Evolutionary conservation across 2,329 filamentous ascomycete genomes (phyloP).

Genomic region (Fusarium clavum): DNA sequence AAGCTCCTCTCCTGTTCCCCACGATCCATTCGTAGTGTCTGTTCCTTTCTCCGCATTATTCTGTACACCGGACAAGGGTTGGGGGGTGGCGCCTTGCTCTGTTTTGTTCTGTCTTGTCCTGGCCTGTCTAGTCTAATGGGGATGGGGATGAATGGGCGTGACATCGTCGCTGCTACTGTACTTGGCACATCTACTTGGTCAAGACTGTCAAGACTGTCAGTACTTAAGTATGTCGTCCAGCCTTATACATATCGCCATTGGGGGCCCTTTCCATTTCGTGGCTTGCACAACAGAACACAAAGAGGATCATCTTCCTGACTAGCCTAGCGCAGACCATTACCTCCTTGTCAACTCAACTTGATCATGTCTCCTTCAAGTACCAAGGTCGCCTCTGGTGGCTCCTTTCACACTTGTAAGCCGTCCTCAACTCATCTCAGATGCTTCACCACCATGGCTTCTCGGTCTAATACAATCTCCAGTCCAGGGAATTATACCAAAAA

Average conservation of each 20-base stretch:
- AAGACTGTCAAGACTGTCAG: slow-evolving; percentile 30
- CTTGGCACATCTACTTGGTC: slow-evolving; percentile 29
- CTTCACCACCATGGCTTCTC: background rate
- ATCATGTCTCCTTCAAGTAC: slow-evolving; percentile 57
- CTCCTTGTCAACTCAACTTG: slow-evolving; percentile 26
- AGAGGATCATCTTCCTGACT: slow-evolving; percentile 22
- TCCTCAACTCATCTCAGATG: background rate
- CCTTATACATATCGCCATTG: slow-evolving; percentile 28
- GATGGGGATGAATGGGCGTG: slow-evolving; percentile 7
- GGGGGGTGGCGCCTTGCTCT: slow-evolving; percentile 19
- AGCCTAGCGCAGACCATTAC: slow-evolving; percentile 26
- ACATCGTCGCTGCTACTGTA: slow-evolving; percentile 28
- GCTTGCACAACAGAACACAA: slow-evolving; percentile 18
- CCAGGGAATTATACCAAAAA: slow-evolving; percentile 65
- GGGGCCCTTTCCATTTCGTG: slow-evolving; percentile 34
- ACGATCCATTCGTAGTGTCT: slow-evolving; percentile 34
- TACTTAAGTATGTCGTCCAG: slow-evolving; percentile 37
- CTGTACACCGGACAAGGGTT: background rate
- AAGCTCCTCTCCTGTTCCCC: slow-evolving; percentile 26
- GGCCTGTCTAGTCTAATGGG: background rate
- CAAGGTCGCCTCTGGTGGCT: slow-evolving; percentile 56
- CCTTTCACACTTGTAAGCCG: slow-evolving; percentile 50
- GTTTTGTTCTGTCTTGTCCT: background rate
- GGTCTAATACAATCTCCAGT: slow-evolving; percentile 50
- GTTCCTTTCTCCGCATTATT: slow-evolving; percentile 35